Conservation (phyloP, 768 basidiomycete species). For the Leccinum variicolor region DNA sequence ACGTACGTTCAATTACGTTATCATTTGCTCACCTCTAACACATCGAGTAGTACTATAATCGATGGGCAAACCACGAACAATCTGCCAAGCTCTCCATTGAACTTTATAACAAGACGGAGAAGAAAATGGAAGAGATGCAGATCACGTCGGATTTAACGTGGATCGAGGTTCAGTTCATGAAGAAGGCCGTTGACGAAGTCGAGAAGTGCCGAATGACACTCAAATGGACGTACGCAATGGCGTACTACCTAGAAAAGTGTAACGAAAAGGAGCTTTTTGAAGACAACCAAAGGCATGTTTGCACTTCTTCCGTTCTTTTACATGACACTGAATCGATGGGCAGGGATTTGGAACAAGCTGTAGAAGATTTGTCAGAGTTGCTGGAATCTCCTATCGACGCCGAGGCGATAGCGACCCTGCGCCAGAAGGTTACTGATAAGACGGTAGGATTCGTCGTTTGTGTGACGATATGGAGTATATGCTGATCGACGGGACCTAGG, state of each 20-base stretch:
- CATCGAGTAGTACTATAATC: slow-evolving; percentile 87
- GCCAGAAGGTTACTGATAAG: slow-evolving; percentile 95
- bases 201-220: slow-evolving; percentile 90
- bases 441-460: slow-evolving; percentile 50
- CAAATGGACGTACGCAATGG: slow-evolving; percentile 99
- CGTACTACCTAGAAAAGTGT: slow-evolving; percentile 87
- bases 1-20: slow-evolving; percentile 51
- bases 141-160: slow-evolving; percentile 87
- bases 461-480: neutral
- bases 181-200: slow-evolving; percentile 93
- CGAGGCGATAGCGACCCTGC: slow-evolving; percentile 73
- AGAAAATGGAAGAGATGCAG: slow-evolving; percentile 99
- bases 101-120: slow-evolving; percentile 92
- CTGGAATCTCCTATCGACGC: slow-evolving; percentile 90
- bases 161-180: slow-evolving; percentile 99
- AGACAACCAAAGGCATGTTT: slow-evolving; percentile 84
- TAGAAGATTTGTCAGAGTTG: slow-evolving; percentile 91
- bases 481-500: slow-evolving; percentile 34
- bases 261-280: slow-evolving; percentile 96
- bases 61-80: slow-evolving; percentile 99
- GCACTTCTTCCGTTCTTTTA: neutral
- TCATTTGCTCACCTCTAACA: neutral
- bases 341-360: slow-evolving; percentile 91
- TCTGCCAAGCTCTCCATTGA: slow-evolving; percentile 96
- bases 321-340: neutral